phyloP scores from a whole-genome alignment of 2,329 filamentous ascomycete genomes.

The Rhexocercosporidium sp. region DNA sequence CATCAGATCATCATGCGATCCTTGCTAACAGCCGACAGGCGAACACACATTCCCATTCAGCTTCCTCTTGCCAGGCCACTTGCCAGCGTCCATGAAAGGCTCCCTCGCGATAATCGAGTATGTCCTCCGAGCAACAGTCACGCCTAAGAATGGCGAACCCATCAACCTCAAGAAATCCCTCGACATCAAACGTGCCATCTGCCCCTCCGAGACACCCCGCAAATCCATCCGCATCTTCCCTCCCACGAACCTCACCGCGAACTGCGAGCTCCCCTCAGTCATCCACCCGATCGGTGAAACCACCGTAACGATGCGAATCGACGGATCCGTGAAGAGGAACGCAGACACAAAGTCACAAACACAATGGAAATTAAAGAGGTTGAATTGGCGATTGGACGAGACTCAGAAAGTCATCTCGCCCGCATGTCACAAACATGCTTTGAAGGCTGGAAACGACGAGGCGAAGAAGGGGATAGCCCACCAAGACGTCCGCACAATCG shows the following conservation, averaged over 20 bases:
- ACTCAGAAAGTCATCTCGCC: slow-evolving; percentile 78
- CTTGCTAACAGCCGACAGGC: slow-evolving; percentile 49
- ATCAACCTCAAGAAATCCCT: slow-evolving; percentile 73
- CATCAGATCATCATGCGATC: not conserved
- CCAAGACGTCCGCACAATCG: slow-evolving; percentile 77
- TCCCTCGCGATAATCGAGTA: slow-evolving; percentile 78
- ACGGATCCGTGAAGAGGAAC: slow-evolving; percentile 80
- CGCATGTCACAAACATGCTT: slow-evolving; percentile 77
- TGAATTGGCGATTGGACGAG: slow-evolving; percentile 94
- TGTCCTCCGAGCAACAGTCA: slow-evolving; percentile 72
- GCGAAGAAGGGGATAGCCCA: slow-evolving; percentile 72
- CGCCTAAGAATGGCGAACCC: slow-evolving; percentile 63
- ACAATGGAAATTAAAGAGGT: slow-evolving; percentile 86
- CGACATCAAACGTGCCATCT: slow-evolving; percentile 78
- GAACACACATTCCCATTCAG: slow-evolving; percentile 87
- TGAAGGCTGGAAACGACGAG: slow-evolving; percentile 53
- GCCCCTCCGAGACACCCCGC: slow-evolving; percentile 76
- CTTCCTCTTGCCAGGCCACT: slow-evolving; percentile 79
- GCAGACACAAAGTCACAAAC: slow-evolving; percentile 72
- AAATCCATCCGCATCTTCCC: slow-evolving; percentile 94
- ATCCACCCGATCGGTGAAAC: slow-evolving; percentile 87
- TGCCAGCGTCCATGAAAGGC: slow-evolving; percentile 84
- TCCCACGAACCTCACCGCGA: slow-evolving; percentile 89
- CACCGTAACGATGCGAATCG: slow-evolving; percentile 78
- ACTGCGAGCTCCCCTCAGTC: slow-evolving; percentile 80